Evolutionary conservation across 495 filamentous ascomycete species (phyloP), one percentile per base, ranked within the genome.

Genomic region (Podospora didyma): DNA sequence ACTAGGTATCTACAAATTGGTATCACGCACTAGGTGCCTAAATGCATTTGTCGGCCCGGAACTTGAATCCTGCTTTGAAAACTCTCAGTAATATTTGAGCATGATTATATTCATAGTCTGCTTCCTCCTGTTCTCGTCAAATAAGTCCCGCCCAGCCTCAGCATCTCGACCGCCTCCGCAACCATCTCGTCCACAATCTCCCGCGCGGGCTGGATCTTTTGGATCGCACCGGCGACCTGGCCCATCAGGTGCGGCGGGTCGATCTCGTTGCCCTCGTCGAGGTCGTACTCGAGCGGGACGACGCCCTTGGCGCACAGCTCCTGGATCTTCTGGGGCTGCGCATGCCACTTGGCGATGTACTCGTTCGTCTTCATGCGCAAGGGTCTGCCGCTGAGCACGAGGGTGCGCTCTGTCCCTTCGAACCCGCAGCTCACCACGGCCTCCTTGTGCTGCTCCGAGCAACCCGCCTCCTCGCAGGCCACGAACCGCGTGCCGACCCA

Each of bases 401-500:
- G 76, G 47, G 90, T 96, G 47, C 87, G 73, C 53, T 86, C 68
- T 16, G 90, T 95, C 62, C 88, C 89, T 17, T 86, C 82, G 71
- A 87, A 92, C 49, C 74, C 75, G 22, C 89, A 90, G 23, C 70
- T 72, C 16, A 94, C 86, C n/a, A 96, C 90, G 34, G 82, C 85
- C 67, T 83, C 72, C 76, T 96, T 96, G 69, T 95, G 90, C 79
- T 79, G 66, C 65, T 84, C 76, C 71, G 84, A 87, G 53, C 88
- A 89, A 21, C 84, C 87, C 6, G 89, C 90, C 76, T 95, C 90
- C 31, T 72, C 72, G 24, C 80, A 81, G 11, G 91, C 90, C 12
- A 96, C 88, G 71, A 95, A 94, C 47, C 90, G 73, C 61, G 91
- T 96, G 2, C 90, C 90, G 4, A 93, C 87, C 89, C 88, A 93